A percentile compares a stretch with the other conserved stretches of the same genome.
phyloP scores from a whole-genome alignment of 2,329 filamentous ascomycete species.

The Botrytis aclada region DNA sequence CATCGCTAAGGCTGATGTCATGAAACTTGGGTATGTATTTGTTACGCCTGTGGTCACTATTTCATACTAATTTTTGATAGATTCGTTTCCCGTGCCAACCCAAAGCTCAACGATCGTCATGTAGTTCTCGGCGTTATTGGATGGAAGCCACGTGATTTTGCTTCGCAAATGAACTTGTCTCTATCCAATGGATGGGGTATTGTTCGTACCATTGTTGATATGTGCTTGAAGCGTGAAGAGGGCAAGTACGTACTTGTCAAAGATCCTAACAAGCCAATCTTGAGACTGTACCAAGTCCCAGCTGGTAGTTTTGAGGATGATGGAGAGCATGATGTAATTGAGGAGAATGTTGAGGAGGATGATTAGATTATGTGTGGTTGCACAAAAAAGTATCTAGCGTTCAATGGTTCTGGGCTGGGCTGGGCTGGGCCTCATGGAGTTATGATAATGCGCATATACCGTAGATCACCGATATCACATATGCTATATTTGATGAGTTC shows the following conservation, averaged over 20 bases:
- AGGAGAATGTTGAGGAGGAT: conserved; percentile 34
- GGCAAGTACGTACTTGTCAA: conserved; percentile 79
- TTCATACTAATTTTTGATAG: conserved; percentile 45
- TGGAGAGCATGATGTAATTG: conserved; percentile 53
- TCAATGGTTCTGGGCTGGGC: conserved; percentile 5
- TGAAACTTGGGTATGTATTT: conserved; percentile 88
- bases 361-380: conserved; percentile 24
- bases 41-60: background rate
- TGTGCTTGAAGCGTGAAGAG: conserved; percentile 75
- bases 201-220: conserved; percentile 94
- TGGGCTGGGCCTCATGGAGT: conserved; percentile 15
- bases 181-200: conserved; percentile 98
- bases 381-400: background rate
- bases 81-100: conserved; percentile 92
- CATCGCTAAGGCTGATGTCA: conserved; percentile 92
- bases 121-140: conserved; percentile 92
- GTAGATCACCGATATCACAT: conserved; percentile 4
- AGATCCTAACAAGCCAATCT: conserved; percentile 96
- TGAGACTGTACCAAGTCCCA: conserved; percentile 90
- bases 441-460: conserved; percentile 15
- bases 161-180: conserved; percentile 95
- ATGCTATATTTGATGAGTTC: background rate
- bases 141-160: conserved; percentile 98
- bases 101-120: conserved; percentile 89
- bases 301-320: conserved; percentile 87